phyloP scores from a whole-genome alignment of 106 monocot genomes.

The Dendrobium catenatum region DNA sequence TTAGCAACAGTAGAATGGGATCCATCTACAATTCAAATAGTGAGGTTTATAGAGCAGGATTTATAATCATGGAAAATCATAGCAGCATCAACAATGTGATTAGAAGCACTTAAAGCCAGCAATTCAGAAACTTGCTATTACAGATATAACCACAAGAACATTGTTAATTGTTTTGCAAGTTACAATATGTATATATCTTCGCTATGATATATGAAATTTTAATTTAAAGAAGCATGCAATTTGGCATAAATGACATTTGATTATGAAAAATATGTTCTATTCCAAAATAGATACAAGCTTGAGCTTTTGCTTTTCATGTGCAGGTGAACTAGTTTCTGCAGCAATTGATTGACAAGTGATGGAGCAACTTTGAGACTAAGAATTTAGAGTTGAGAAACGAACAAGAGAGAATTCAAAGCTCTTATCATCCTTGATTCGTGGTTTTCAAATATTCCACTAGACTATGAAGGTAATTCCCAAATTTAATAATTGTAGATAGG shows the following conservation, averaged over 20 bases:
- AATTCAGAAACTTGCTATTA: too few species aligned
- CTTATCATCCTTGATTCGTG: background rate
- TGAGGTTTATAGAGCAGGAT: too few species aligned
- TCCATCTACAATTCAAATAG: too few species aligned
- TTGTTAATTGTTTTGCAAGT: background rate
- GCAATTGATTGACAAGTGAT: background rate
- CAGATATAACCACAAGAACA: too few species aligned
- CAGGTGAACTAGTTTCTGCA: background rate
- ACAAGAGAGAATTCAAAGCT: background rate
- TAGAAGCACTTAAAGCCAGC: too few species aligned
- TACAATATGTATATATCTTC: background rate
- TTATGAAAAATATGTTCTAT: background rate
- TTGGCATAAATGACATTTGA: background rate
- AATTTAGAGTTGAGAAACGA: background rate
- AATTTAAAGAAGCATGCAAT: background rate
- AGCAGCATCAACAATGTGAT: too few species aligned
- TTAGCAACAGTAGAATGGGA: too few species aligned
- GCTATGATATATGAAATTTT: background rate
- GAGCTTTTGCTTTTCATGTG: background rate
- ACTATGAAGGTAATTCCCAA: background rate
- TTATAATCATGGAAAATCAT: too few species aligned
- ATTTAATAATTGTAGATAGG: too few species aligned
- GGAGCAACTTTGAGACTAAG: background rate
- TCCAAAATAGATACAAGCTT: background rate
- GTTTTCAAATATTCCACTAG: background rate